These are phyloP conservation scores for Trichosanthes truncata DNA, from an alignment of 306 rosid species.

Conservation along the genomic window DNA sequence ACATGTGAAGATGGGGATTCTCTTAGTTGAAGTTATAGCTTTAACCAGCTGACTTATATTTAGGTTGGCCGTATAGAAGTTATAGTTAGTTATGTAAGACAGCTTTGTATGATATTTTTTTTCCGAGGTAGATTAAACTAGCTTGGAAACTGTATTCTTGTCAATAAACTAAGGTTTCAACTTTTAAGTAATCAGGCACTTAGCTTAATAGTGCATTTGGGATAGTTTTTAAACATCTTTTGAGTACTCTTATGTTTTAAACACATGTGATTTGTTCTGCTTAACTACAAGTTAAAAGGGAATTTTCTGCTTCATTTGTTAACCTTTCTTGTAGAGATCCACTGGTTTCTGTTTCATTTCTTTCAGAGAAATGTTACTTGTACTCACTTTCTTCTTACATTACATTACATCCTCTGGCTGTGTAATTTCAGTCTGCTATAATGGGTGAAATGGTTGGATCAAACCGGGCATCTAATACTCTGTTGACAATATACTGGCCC, in stretches of 20 bases:
- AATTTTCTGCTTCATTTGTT: neutral
- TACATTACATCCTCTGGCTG: neutral
- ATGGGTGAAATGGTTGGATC: slow-evolving; percentile 51
- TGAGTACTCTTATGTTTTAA: neutral
- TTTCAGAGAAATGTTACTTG: neutral
- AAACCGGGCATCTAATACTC: slow-evolving; percentile 45
- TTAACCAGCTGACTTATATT: too few relatives aligned
- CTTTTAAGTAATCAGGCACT: neutral
- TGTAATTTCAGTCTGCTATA: slow-evolving; percentile 42
- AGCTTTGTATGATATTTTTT: neutral
- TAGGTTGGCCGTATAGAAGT: neutral
- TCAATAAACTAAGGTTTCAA: neutral
- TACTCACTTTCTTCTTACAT: neutral
- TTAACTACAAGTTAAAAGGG: neutral
- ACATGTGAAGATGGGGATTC: too few relatives aligned
- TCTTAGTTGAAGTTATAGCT: too few relatives aligned
- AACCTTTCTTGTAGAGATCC: neutral
- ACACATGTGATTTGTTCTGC: neutral
- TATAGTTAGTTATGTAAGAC: neutral
- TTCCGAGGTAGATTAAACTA: neutral
- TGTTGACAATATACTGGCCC: slow-evolving; percentile 38
- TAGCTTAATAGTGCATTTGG: neutral
- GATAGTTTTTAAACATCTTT: neutral
- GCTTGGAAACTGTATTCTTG: neutral
- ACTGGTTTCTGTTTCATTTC: neutral